Evolutionary conservation across 352 stramenopile species (phyloP), one percentile per base, ranked within the genome.

Genomic region (Phytophthora macrochlamydospora): DNA sequence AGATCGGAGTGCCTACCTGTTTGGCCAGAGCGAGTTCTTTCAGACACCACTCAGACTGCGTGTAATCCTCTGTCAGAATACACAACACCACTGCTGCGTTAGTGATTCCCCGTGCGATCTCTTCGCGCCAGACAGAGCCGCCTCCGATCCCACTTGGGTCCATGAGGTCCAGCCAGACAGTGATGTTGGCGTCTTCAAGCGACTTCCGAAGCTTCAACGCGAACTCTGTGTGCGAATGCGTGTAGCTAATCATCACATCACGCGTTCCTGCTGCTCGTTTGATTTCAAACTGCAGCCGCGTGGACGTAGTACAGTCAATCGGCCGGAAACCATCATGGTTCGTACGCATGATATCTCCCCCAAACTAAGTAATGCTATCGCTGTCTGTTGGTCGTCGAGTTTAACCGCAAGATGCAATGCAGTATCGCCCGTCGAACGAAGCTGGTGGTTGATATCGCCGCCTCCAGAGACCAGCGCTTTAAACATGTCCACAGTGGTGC

Each of bases 191-290:
- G 11, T 84, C 68, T 67, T 93, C 86, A 1, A 94, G 58, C 8
- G 73, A 86, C 51, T 79, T 79, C 42, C 86, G 84, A 18, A 94
- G 55, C 53, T 93, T 93, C 49, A 86, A 78, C 4, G 85, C 85
- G 61, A 94, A 93, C 69, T 92, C 83, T 11, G 76, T 68, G 67
- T 94, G 86, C 31, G 86, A 89, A 54, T 94, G 86, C 44, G 86
- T 94, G 65, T 94, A 94, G 67, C 86, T 94, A 61, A 94, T 93
- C 86, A 94, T 93, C 13, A 92, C 86, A 51, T 94, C 86, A 2
- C 86, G 82, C 18, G 85, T 79, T 1, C 86, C 86, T 32, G 86
- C 86, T 0, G 84, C 85, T 7, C 73, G 79, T 71, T 94, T 94
- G 45, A 94, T 83, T 50, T 86, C 85, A 29, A 88, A 94, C 33